Evolutionary conservation across 225 moss, liverwort and hornwort genomes (phyloP).

Genomic region (Asterella californica): DNA sequence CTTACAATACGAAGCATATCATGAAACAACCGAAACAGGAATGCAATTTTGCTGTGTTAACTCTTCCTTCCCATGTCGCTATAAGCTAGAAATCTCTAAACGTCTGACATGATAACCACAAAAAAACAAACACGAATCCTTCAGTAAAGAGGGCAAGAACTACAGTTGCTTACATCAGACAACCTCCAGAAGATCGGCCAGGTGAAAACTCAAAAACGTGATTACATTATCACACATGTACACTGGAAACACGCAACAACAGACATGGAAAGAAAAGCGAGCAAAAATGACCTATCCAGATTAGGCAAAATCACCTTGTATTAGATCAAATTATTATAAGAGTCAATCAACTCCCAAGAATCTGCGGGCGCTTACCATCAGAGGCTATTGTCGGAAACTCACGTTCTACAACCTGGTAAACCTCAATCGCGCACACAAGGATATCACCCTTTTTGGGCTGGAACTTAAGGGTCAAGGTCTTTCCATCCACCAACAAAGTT

Average conservation of each 20-base stretch:
- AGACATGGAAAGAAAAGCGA: neutral
- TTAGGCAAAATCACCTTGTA: no score
- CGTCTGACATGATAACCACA: neutral
- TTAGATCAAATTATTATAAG: no score
- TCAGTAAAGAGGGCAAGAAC: neutral
- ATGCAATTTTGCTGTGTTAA: neutral
- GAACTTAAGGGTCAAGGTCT: slow-evolving; percentile 65
- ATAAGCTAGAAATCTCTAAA: neutral
- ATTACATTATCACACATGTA: neutral
- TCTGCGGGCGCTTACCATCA: slow-evolving; percentile 45
- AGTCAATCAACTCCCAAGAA: neutral
- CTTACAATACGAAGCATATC: neutral
- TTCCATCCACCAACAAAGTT: slow-evolving; percentile 50
- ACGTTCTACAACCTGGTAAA: slow-evolving; percentile 65
- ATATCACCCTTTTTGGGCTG: slow-evolving; percentile 52
- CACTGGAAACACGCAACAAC: neutral
- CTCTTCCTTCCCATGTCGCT: neutral
- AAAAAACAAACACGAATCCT: neutral
- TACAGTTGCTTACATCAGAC: no score
- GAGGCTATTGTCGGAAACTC: slow-evolving; percentile 56
- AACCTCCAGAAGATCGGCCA: no score
- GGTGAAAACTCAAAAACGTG: no score
- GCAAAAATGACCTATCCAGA: neutral
- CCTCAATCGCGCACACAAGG: slow-evolving; percentile 78
- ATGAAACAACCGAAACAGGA: neutral